Conservation (phyloP, 2,329 filamentous ascomycete genomes). For the Fusarium citri region DNA sequence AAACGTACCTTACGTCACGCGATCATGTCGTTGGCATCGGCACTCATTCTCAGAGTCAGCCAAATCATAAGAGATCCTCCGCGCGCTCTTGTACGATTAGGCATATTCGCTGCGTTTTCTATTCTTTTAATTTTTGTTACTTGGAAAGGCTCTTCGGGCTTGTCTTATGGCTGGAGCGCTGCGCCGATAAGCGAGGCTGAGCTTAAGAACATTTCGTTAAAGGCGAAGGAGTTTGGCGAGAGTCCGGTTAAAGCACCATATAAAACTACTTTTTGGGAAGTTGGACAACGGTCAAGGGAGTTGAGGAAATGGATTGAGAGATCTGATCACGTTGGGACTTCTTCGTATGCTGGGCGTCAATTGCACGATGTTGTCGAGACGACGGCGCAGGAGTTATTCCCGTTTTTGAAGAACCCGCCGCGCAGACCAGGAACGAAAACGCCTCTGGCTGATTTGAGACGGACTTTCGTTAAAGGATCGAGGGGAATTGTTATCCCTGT, state of each 20-base stretch:
- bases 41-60: neutral
- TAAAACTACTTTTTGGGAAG: conserved; percentile 47
- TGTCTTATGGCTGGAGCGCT: neutral
- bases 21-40: conserved; percentile 2
- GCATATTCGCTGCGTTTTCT: neutral
- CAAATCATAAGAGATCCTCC: neutral
- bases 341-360: neutral
- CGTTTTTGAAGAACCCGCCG: conserved; percentile 36
- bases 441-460: conserved; percentile 43
- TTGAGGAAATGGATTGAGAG: conserved; percentile 25
- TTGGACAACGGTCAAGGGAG: conserved; percentile 42
- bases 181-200: neutral
- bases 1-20: conserved; percentile 2
- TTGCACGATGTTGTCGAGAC: conserved; percentile 13
- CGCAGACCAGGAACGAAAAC: conserved; percentile 10
- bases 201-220: conserved; percentile 2
- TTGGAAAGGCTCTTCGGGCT: neutral
- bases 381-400: conserved; percentile 32
- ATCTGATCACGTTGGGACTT: conserved; percentile 20
- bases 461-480: conserved; percentile 1
- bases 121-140: neutral
- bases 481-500: conserved; percentile 51
- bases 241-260: conserved; percentile 43
- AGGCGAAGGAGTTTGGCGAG: conserved; percentile 34
- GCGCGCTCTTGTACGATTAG: neutral